Evolutionary conservation across 2,329 filamentous ascomycete genomes (phyloP).

Genomic region (Aspergillus unguis): DNA sequence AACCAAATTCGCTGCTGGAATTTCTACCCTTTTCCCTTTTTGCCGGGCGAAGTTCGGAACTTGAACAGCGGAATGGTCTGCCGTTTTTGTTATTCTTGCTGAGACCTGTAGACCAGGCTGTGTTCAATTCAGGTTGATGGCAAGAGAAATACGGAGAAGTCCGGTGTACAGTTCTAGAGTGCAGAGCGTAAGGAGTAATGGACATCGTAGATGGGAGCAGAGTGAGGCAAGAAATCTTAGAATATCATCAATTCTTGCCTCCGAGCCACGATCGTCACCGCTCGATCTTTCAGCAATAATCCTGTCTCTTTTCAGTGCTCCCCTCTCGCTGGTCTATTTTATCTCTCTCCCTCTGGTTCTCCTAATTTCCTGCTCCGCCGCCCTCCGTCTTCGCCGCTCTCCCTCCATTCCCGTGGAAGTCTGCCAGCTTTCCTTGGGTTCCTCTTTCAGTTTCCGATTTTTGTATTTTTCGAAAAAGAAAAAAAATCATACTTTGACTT

Average conservation of each 20-base stretch:
- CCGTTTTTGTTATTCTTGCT: too few relatives aligned
- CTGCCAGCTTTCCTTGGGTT: slow-evolving; percentile 19
- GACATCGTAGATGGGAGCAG: slow-evolving; percentile 8
- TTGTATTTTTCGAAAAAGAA: slow-evolving; percentile 12
- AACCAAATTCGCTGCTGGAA: slow-evolving; percentile 17
- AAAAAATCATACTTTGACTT: slow-evolving; percentile 15
- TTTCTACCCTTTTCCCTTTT: not conserved
- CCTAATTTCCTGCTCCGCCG: slow-evolving; percentile 16
- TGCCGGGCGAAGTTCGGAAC: slow-evolving; percentile 23
- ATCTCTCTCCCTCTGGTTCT: slow-evolving; percentile 10
- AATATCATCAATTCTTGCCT: slow-evolving; percentile 19
- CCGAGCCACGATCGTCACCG: slow-evolving; percentile 26
- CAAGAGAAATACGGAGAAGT: too few relatives aligned
- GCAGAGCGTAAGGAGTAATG: too few relatives aligned
- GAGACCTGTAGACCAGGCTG: too few relatives aligned
- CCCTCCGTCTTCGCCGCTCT: slow-evolving; percentile 18
- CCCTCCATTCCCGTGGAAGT: slow-evolving; percentile 25
- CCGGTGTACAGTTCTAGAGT: too few relatives aligned
- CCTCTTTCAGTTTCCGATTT: slow-evolving; percentile 20
- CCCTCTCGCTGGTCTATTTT: slow-evolving; percentile 13
- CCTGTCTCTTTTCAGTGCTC: slow-evolving; percentile 16
- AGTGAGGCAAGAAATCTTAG: slow-evolving; percentile 15
- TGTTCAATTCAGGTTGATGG: too few relatives aligned
- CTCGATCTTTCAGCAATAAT: slow-evolving; percentile 16
- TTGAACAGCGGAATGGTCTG: not conserved